phyloP scores from a whole-genome alignment of 2,329 filamentous ascomycete genomes.

The Venturia pyrina region DNA sequence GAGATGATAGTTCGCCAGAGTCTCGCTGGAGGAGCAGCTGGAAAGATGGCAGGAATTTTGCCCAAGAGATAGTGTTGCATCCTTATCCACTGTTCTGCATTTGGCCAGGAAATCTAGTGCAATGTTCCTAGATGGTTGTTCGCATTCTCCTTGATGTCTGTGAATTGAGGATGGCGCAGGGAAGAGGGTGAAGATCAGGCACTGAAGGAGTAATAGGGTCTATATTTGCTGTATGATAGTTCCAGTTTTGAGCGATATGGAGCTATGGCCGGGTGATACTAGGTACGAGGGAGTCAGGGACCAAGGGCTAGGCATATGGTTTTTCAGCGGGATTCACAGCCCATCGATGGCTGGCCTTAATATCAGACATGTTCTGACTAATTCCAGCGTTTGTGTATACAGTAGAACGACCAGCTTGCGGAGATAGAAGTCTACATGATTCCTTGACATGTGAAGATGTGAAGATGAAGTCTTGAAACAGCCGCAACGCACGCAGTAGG shows the following conservation, averaged over 20 bases:
- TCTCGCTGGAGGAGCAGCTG: slow-evolving; percentile 46
- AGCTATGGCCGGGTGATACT: neutral
- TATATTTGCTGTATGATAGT: neutral
- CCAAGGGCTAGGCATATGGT: neutral
- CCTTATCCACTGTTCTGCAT: neutral
- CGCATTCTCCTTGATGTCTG: neutral
- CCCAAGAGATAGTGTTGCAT: slow-evolving; percentile 4
- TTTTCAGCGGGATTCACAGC: neutral
- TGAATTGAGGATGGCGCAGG: neutral
- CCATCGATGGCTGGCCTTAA: neutral
- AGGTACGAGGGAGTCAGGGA: neutral
- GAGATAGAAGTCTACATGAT: no score
- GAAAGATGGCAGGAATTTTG: slow-evolving; percentile 22
- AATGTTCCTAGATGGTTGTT: neutral
- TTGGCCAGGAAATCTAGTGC: neutral
- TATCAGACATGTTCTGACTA: neutral
- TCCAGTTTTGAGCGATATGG: neutral
- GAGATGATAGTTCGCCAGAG: slow-evolving; percentile 94
- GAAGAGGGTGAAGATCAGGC: neutral
- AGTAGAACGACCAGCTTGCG: neutral
- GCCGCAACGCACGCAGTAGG: neutral
- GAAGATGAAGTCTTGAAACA: neutral
- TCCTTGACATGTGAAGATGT: neutral
- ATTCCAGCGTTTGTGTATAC: neutral
- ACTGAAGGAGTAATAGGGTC: neutral